Base-by-base conservation (phyloP, 2,329 filamentous ascomycete genomes). In the Alternaria arbusti region DNA sequence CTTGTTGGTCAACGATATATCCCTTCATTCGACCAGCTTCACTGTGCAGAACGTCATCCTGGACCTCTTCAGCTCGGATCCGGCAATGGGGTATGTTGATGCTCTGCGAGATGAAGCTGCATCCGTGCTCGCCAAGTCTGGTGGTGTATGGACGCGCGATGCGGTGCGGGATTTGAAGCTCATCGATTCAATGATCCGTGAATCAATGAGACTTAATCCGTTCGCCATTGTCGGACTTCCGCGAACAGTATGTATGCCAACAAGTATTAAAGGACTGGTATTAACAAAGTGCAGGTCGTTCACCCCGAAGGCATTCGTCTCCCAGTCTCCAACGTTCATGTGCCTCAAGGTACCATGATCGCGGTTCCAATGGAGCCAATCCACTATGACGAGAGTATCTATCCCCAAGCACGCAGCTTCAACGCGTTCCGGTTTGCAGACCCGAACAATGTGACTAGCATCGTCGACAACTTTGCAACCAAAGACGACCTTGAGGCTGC, bases 141-240 rank as follows among this genome's bases (percentile, higher is more conserved):
- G 55, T 5, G 67, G 65, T 7, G 40, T 59, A 20, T 69, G 67
- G 67, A 63, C 65, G 5, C 54, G 54, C 11, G 65, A 67, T 51
- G 67, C 67, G 10, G 67, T 69, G 25, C 45, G 57, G 3, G 49
- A 63, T 20, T 57, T 69, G 13, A 62, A 61, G 44, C 65, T 67
- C 32, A 62, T 69, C 20, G 67, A 69, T 30, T 65, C 62, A 1
- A 60, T 61, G 59, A 69, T 69, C 25, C 56, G 67, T 6, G 67
- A 69, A 28, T 65, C 62, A 9, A 69, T 69, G 67, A 61, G 67
- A 8, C 36, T 69, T n/a, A 67, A 63, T 40, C 65, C 67, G 1
- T 69, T 69, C 49, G 59, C 59, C 3, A 62, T 62, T 5, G 55
- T 67, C 30, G 64, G 61, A 9, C 59, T 69, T 25, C 66, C 66